Conservation (phyloP, 768 basidiomycete species). For the Tricholoma furcatifolium region DNA sequence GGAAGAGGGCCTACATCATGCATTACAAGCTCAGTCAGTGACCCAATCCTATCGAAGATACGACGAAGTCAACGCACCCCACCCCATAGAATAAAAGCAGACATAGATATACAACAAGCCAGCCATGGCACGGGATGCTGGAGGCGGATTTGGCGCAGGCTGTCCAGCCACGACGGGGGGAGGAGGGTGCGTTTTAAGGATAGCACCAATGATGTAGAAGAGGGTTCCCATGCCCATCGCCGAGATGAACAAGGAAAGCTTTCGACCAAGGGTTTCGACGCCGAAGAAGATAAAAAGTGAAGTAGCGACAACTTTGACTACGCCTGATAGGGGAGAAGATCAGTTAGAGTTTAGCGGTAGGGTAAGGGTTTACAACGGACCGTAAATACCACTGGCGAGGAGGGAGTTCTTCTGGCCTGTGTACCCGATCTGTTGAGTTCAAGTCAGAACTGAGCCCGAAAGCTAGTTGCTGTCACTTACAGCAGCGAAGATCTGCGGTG, state of each 20-base stretch:
- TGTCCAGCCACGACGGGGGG: conserved; percentile 25
- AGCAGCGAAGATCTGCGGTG: conserved; percentile 70
- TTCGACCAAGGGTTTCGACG: conserved; percentile 70
- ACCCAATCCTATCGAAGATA: neutral
- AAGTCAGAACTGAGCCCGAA: neutral
- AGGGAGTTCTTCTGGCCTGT: conserved; percentile 56
- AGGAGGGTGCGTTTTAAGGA: conserved; percentile 76
- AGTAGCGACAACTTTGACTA: conserved; percentile 70
- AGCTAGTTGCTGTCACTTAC: neutral
- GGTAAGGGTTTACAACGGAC: conserved; percentile 12
- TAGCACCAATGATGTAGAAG: conserved; percentile 86
- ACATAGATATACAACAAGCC: conserved; percentile 86
- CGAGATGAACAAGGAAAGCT: conserved; percentile 67
- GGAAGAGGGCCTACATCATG: conserved; percentile 28
- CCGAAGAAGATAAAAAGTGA: conserved; percentile 64
- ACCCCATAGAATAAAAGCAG: conserved; percentile 86
- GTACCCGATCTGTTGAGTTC: conserved; percentile 54
- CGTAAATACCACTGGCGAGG: conserved; percentile 72
- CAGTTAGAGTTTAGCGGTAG: too few relatives aligned
- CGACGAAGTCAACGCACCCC: conserved; percentile 43
- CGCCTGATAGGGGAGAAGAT: conserved; percentile 21
- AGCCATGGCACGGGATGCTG: conserved; percentile 78
- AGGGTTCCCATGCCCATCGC: conserved; percentile 76
- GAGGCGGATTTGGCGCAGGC: conserved; percentile 31
- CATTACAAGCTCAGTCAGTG: neutral